Evolutionary conservation across 768 basidiomycete genomes (phyloP), one percentile per base, ranked within the genome.

Genomic region (Leucocoprinus leucothites): DNA sequence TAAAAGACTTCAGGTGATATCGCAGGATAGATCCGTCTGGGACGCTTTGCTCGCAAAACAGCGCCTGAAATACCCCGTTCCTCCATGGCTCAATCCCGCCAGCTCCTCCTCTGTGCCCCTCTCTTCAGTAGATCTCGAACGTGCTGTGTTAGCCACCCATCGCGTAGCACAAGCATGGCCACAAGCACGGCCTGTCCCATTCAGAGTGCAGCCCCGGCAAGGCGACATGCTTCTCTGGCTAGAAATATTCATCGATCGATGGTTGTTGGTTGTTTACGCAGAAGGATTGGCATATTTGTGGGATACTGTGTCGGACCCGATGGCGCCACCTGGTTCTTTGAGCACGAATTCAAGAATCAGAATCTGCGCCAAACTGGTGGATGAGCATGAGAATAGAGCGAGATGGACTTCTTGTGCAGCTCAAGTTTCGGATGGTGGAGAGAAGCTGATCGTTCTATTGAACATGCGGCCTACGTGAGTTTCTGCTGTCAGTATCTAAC

Each of bases 181-280:
- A n/a, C 45, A 36, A 18, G 11, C 36, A 19, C 36, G 53, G 38
- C 5, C n/a, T 28, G 19, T 22, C 2, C 46, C 53, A 26, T 24
- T 55, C 2, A 55, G 28, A 41, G 53, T 36, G 11, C 35, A 55
- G 11, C 45, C 46, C 13, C 24, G 25, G 35, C 11, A 48, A 46
- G 53, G 46, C 22, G 45, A 41, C 26, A 59, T 56, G 19, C 59
- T 79, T 9, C 60, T 78, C 19, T 69, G 69, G 4, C 57, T 82
- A 41, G 64, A 77, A 43, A 56, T 80, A 7, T 68, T 78, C 51
- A 57, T 72, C 31, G 80, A 81, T 47, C 65, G 74, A 36, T 83
- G 78, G 79, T 65, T 83, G 18, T 61, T 82, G 11, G 70, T 71
- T 11, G 65, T 77, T 2, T 79, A 77, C 57, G 62, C 62, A 16